Percentiles rank a stretch among this genome's conserved stretches.
phyloP scores from a whole-genome alignment of 1,284 basidiomycete species.

The Termitomyces sp. region DNA sequence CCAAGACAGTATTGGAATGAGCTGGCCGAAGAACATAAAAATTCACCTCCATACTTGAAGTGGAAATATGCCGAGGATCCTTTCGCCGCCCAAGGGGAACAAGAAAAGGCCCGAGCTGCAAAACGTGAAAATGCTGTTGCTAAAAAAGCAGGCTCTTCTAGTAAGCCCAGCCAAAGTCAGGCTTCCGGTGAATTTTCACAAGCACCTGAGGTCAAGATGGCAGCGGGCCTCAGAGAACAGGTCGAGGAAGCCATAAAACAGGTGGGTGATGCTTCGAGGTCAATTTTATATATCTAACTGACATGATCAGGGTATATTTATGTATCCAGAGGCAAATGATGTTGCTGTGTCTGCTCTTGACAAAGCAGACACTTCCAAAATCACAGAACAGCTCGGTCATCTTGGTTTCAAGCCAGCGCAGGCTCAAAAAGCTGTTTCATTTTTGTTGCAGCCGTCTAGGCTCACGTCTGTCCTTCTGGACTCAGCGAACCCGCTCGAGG shows the following conservation, averaged over 20 bases:
- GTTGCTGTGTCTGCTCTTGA: constrained; percentile 40
- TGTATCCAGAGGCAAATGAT: constrained; percentile 50
- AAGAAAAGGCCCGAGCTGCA: constrained; percentile 56
- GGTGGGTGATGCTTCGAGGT: constrained; percentile 31
- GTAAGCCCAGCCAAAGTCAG: constrained; percentile 8
- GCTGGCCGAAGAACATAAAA: constrained; percentile 67
- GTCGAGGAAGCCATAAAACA: constrained; percentile 83
- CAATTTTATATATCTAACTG: not conserved
- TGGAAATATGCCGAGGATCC: constrained; percentile 90
- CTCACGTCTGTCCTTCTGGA: constrained; percentile 47
- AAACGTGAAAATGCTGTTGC: constrained; percentile 31
- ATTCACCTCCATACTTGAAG: constrained; percentile 60
- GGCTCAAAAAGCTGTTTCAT: constrained; percentile 42
- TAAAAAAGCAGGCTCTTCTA: constrained; percentile 7
- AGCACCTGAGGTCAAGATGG: constrained; percentile 85
- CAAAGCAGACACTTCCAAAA: constrained; percentile 35
- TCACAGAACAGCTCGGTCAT: constrained; percentile 42
- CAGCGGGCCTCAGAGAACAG: constrained; percentile 66
- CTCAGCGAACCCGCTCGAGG: constrained; percentile 51
- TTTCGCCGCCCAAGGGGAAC: constrained; percentile 68
- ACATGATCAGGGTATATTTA: constrained; percentile 40
- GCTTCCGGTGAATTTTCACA: constrained; percentile 52
- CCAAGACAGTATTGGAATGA: constrained; percentile 84
- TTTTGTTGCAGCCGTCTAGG: constrained; percentile 48
- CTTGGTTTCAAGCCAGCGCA: constrained; percentile 58